Evolutionary conservation across 2,329 filamentous ascomycete genomes (phyloP).

Genomic region (Sphaerulina musiva): DNA sequence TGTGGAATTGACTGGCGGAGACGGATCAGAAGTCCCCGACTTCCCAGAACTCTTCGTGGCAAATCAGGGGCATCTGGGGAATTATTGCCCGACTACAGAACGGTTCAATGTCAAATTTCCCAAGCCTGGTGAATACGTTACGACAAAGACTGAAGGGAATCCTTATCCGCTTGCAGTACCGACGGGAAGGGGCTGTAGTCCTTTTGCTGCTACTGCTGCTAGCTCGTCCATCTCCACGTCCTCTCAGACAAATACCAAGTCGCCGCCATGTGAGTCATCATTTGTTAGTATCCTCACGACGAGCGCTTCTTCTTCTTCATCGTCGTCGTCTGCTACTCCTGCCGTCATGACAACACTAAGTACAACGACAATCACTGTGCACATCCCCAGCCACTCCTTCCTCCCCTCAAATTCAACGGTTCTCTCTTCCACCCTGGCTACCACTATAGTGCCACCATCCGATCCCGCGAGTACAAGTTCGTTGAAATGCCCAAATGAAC

Average conservation of each 20-base stretch:
- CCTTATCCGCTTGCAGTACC: conserved; percentile 23
- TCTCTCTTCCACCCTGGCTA: background rate
- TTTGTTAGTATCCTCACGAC: too few relatives aligned
- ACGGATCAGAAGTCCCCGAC: conserved; percentile 50
- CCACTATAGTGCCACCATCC: background rate
- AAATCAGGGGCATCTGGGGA: conserved; percentile 52
- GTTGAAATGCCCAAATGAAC: conserved; percentile 20
- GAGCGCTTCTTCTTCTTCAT: too few relatives aligned
- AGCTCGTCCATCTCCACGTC: background rate
- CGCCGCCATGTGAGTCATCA: too few relatives aligned
- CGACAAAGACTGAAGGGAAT: conserved; percentile 34
- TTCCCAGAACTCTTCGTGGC: conserved; percentile 72
- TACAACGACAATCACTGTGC: background rate
- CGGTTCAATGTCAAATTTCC: conserved; percentile 59
- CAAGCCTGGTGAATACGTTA: conserved; percentile 55
- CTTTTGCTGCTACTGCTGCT: background rate
- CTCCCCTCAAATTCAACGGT: background rate
- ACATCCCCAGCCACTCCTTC: background rate
- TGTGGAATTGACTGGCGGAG: conserved; percentile 48
- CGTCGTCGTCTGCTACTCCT: background rate
- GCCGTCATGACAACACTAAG: conserved; percentile 2
- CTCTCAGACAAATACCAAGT: background rate
- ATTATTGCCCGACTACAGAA: conserved; percentile 49
- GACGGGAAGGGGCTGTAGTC: conserved; percentile 19
- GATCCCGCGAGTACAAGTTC: conserved; percentile 1